Conservation (phyloP, 1,139 yeast genomes). For the Debaryomycetaceae sp. region DNA sequence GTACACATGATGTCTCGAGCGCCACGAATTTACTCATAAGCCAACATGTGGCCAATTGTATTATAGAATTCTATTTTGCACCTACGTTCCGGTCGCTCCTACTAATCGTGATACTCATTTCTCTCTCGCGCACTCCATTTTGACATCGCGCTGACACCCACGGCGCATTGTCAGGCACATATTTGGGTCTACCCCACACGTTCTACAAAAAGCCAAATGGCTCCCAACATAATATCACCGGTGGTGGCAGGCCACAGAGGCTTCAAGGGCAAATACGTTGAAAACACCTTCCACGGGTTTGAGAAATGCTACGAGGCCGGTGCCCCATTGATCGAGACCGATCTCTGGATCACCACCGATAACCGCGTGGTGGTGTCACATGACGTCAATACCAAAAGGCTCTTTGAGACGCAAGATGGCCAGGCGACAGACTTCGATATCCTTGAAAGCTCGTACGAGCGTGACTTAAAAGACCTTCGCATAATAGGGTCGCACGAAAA, state of each 20-base stretch:
- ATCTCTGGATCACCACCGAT: constrained; percentile 75
- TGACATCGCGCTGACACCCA: constrained; percentile 4
- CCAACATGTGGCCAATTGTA: too few relatives aligned
- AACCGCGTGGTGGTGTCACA: constrained; percentile 74
- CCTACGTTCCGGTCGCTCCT: too few relatives aligned
- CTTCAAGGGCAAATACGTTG: constrained; percentile 64
- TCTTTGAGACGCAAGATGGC: constrained; percentile 50
- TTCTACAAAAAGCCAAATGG: too few relatives aligned
- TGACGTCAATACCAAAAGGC: constrained; percentile 55
- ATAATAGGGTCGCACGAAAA: constrained; percentile 54
- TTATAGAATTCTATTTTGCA: too few relatives aligned
- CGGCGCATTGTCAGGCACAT: constrained; percentile 1
- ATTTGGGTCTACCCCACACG: too few relatives aligned
- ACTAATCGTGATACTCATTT: too few relatives aligned
- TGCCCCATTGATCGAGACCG: constrained; percentile 75
- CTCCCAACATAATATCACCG: constrained; percentile 15
- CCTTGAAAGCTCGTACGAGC: constrained; percentile 34
- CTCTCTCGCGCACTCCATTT: too few relatives aligned
- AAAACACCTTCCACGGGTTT: constrained; percentile 75
- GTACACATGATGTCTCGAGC: too few relatives aligned
- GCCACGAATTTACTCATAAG: too few relatives aligned
- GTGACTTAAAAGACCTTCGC: constrained; percentile 43
- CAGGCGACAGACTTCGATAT: constrained; percentile 37
- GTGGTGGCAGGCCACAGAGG: constrained; percentile 45
- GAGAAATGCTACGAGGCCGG: constrained; percentile 66